Evolutionary conservation across 441 rosid species (phyloP).

Genomic region (Brassica hybrid): DNA sequence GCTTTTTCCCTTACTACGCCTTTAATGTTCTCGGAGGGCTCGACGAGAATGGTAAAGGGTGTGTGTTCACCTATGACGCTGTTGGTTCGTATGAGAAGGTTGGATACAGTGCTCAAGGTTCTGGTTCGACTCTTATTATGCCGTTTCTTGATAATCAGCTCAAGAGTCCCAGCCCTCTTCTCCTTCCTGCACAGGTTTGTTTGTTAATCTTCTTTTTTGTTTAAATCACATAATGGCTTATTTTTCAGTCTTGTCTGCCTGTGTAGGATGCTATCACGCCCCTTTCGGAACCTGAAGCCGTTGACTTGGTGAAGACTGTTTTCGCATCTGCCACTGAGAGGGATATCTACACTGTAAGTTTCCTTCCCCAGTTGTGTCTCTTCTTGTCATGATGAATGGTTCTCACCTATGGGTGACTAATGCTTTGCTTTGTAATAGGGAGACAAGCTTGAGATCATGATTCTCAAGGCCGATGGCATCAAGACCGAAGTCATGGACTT

Average conservation of each 20-base stretch:
- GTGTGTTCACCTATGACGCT: constrained; percentile 96
- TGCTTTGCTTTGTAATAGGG: constrained; percentile 57
- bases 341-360: constrained; percentile 92
- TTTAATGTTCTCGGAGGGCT: constrained; percentile 96
- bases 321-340: constrained; percentile 98
- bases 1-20: constrained; percentile 95
- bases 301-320: constrained; percentile 88
- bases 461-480: constrained; percentile 76
- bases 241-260: constrained; percentile 1
- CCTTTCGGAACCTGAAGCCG: constrained; percentile 82
- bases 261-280: constrained; percentile 93
- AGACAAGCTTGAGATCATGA: constrained; percentile 85
- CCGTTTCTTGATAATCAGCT: constrained; percentile 96
- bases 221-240: neutral
- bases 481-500: constrained; percentile 77
- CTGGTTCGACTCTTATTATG: constrained; percentile 89
- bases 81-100: constrained; percentile 98
- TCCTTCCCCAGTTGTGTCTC: neutral
- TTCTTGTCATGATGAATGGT: neutral
- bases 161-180: constrained; percentile 95
- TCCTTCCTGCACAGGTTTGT: constrained; percentile 66
- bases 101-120: constrained; percentile 95
- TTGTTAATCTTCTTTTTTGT: neutral
- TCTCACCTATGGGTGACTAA: neutral
- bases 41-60: constrained; percentile 91